These are phyloP conservation scores for Gynostemma pentaphyllum DNA, from an alignment of 306 rosid genomes.

Conservation along the genomic window DNA sequence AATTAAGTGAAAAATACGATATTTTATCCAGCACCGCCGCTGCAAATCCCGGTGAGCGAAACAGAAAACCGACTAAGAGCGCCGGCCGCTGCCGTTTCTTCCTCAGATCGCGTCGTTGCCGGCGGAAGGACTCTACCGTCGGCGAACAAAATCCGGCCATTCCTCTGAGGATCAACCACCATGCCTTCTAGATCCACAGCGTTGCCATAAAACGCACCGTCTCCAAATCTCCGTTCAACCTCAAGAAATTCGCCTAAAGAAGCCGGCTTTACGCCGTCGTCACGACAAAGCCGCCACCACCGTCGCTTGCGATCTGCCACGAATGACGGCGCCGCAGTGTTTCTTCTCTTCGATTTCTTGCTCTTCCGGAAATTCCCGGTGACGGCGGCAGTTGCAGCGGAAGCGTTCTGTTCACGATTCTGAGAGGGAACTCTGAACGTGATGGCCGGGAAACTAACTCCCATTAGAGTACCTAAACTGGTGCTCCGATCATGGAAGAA, in stretches of 20 bases:
- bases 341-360: constrained; percentile 33
- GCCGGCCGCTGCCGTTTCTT: constrained; percentile 24
- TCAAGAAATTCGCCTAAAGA: constrained; percentile 85
- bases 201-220: constrained; percentile 62
- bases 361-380: constrained; percentile 21
- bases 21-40: constrained; percentile 48
- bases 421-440: constrained; percentile 81
- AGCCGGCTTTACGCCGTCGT: constrained; percentile 54
- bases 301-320: constrained; percentile 49
- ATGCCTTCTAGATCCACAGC: constrained; percentile 82
- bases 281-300: constrained; percentile 91
- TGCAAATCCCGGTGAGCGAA: constrained; percentile 63
- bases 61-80: constrained; percentile 60
- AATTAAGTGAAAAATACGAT: constrained; percentile 2
- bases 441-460: constrained; percentile 75
- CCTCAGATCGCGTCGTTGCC: constrained; percentile 29
- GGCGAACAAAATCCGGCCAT: constrained; percentile 50
- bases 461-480: constrained; percentile 79
- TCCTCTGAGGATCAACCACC: constrained; percentile 35
- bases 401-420: constrained; percentile 33
- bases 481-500: constrained; percentile 91
- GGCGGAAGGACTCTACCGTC: constrained; percentile 88
- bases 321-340: constrained; percentile 9
- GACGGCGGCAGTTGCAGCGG: background rate
- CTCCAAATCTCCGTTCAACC: constrained; percentile 83